phyloP scores from a whole-genome alignment of 805 yeast species.

The Ogataea nitratoaversa region DNA sequence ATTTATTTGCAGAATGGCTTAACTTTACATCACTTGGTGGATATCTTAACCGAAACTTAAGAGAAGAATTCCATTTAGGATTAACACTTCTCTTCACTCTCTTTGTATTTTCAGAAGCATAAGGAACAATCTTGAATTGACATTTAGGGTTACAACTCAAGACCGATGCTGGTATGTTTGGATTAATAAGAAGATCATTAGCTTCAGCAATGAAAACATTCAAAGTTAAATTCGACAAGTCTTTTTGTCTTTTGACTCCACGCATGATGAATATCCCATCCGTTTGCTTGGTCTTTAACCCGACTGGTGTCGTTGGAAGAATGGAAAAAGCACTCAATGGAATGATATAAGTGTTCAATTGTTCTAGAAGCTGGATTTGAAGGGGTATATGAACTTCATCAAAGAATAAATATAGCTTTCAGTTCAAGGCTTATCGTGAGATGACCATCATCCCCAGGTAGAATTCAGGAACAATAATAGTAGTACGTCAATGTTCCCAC shows the following conservation, averaged over 20 bases:
- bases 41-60: constrained; percentile 9
- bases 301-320: too few species aligned
- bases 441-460: too few species aligned
- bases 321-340: too few species aligned
- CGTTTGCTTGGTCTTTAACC: too few species aligned
- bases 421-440: too few species aligned
- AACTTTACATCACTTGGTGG: constrained; percentile 13
- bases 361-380: too few species aligned
- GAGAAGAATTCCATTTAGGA: constrained; percentile 20
- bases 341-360: too few species aligned
- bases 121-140: constrained; percentile 14
- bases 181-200: constrained; percentile 11
- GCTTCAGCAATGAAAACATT: constrained; percentile 17
- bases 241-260: neutral
- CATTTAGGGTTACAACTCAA: constrained; percentile 21
- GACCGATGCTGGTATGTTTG: constrained; percentile 2
- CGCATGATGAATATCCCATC: neutral
- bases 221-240: constrained; percentile 10
- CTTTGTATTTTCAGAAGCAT: constrained; percentile 11
- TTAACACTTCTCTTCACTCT: constrained; percentile 10
- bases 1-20: constrained; percentile 1
- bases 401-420: too few species aligned
- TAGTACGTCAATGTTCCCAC: too few species aligned
- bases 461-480: too few species aligned
- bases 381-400: too few species aligned